Conservation (phyloP, 352 stramenopile species). For the Phytopythium delawarense region DNA sequence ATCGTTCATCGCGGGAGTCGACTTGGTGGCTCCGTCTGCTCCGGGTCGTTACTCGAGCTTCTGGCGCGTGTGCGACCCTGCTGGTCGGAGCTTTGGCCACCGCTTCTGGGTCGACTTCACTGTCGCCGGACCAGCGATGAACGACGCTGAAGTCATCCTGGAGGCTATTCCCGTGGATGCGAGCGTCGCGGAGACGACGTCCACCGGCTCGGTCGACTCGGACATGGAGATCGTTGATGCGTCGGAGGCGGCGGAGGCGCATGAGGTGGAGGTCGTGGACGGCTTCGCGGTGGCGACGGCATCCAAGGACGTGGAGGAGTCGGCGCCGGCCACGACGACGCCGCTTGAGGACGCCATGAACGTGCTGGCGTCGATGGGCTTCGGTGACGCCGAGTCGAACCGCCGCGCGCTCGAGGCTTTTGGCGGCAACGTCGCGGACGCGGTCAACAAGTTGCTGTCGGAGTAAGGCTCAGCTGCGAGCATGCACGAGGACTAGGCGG, state of each 20-base stretch:
- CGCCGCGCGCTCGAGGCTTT: conserved; percentile 32
- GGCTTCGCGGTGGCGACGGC: not conserved
- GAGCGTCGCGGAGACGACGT: conserved; percentile 12
- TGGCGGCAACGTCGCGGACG: conserved; percentile 42
- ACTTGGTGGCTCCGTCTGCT: conserved; percentile 25
- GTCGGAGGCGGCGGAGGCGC: conserved; percentile 13
- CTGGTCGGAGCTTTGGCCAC: conserved; percentile 70
- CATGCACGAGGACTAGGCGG: not conserved
- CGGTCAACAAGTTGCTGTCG: conserved; percentile 44
- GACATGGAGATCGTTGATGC: conserved; percentile 35
- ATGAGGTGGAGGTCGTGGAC: conserved; percentile 21
- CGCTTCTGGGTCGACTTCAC: conserved; percentile 84
- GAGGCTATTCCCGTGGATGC: conserved; percentile 4
- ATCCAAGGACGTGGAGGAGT: conserved; percentile 6
- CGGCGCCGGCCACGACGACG: conserved; percentile 2
- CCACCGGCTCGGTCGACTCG: conserved; percentile 13
- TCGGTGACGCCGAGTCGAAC: conserved; percentile 44
- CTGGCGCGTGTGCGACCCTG: conserved; percentile 71
- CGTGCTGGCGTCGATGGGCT: conserved; percentile 59
- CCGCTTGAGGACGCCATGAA: conserved; percentile 34
- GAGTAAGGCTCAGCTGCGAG: conserved; percentile 21
- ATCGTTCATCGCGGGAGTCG: conserved; percentile 27
- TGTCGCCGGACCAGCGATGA: conserved; percentile 17
- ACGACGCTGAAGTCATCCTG: not conserved
- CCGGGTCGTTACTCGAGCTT: conserved; percentile 77